Evolutionary conservation across 2,329 filamentous ascomycete species (phyloP).

Genomic region (Ceratocystis albifundus): DNA sequence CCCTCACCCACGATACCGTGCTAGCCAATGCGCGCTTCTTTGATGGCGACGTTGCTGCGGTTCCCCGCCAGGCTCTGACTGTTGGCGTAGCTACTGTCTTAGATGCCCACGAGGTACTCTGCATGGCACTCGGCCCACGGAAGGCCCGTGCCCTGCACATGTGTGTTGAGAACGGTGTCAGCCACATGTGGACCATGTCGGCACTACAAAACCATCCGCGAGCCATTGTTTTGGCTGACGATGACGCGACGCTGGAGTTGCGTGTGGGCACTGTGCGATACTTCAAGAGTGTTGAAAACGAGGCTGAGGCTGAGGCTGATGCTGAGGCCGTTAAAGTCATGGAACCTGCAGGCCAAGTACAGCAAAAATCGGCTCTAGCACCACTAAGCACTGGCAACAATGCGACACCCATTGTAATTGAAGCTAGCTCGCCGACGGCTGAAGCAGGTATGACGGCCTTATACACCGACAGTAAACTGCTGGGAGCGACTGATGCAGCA

Average conservation of each 20-base stretch:
- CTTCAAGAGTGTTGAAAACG: constrained; percentile 56
- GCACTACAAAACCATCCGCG: constrained; percentile 69
- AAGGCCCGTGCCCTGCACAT: constrained; percentile 70
- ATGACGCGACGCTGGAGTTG: constrained; percentile 62
- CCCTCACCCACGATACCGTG: constrained; percentile 75
- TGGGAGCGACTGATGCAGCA: not conserved
- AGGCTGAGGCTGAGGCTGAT: constrained; percentile 52
- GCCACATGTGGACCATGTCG: constrained; percentile 85
- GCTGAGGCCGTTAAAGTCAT: constrained; percentile 37
- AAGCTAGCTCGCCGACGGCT: constrained; percentile 32
- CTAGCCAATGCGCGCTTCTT: constrained; percentile 80
- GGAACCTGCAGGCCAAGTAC: not conserved
- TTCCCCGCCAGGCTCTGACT: constrained; percentile 72
- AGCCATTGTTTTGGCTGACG: constrained; percentile 72
- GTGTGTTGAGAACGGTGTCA: constrained; percentile 70
- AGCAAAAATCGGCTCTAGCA: not conserved
- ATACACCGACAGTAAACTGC: not conserved
- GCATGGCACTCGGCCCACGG: constrained; percentile 70
- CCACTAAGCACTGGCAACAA: constrained; percentile 25
- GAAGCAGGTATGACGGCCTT: constrained; percentile 7
- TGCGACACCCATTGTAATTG: constrained; percentile 34
- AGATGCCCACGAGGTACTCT: constrained; percentile 68
- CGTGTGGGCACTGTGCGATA: constrained; percentile 64
- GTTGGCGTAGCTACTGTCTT: constrained; percentile 76
- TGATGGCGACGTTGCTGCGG: constrained; percentile 57